These are phyloP conservation scores for Beauveria scarabaeidicola DNA, from an alignment of 2,329 filamentous ascomycete genomes.

Conservation along the genomic window DNA sequence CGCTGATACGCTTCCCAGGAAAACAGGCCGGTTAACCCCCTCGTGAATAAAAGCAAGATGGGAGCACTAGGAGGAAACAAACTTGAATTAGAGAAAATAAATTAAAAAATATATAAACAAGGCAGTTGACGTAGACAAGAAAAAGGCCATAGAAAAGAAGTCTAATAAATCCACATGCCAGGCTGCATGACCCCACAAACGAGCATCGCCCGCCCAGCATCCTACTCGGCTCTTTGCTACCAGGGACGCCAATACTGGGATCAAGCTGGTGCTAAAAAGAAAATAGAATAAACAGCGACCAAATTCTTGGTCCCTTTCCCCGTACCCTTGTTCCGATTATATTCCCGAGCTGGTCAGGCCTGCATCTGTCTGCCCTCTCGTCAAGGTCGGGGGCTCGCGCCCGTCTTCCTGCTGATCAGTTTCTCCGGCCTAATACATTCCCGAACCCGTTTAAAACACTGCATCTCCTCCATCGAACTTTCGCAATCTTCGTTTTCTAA, in stretches of 20 bases:
- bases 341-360: neutral
- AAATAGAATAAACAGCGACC: neutral
- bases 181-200: slow-evolving; percentile 1
- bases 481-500: neutral
- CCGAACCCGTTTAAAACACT: neutral
- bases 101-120: no score
- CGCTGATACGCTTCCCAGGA: neutral
- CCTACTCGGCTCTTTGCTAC: neutral
- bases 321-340: neutral
- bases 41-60: no score
- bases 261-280: neutral
- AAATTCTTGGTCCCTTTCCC: neutral
- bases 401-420: neutral
- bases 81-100: no score
- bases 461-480: neutral
- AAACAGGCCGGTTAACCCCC: no score
- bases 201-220: neutral
- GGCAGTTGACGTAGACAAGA: no score
- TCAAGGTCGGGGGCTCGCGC: neutral
- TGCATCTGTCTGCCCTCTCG: neutral
- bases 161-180: neutral
- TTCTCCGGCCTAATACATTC: neutral
- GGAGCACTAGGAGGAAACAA: no score
- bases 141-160: no score
- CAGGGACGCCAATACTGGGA: neutral